These are phyloP conservation scores for Cyclostephanos tholiformis DNA, from an alignment of 108 stramenopile species.

Conservation along the genomic window DNA sequence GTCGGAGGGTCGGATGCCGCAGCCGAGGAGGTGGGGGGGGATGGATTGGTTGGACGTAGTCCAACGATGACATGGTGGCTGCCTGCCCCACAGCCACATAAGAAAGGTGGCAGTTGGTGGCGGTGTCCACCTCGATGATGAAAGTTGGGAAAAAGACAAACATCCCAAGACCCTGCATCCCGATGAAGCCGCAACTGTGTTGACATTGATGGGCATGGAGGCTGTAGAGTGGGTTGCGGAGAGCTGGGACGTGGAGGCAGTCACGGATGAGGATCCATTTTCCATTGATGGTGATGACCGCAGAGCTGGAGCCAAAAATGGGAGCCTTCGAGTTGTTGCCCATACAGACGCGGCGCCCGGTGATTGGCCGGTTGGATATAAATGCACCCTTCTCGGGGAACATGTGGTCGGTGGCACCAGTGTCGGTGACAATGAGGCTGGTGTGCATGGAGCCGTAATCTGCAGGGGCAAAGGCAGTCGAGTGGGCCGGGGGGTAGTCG, in stretches of 20 bases:
- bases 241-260: conserved; percentile 24
- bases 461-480: too few species aligned
- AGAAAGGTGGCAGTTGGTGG: conserved; percentile 4
- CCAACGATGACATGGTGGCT: not conserved
- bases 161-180: not conserved
- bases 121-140: conserved; percentile 7
- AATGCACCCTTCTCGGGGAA: conserved; percentile 18
- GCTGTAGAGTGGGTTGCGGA: conserved; percentile 10
- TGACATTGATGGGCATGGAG: too few species aligned
- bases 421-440: conserved; percentile 3
- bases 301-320: conserved; percentile 2
- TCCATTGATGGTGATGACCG: conserved; percentile 6
- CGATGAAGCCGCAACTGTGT: too few species aligned
- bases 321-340: too few species aligned
- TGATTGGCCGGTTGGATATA: conserved; percentile 7
- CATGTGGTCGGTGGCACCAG: too few species aligned
- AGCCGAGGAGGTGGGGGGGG: too few species aligned
- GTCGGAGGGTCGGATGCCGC: not conserved
- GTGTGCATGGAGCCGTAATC: too few species aligned
- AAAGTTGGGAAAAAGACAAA: conserved; percentile 24
- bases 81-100: conserved; percentile 13
- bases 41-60: conserved; percentile 15
- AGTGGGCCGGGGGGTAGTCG: too few species aligned
- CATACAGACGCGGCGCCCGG: not conserved
- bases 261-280: conserved; percentile 13